Percentiles rank a stretch among this genome's conserved stretches.
Conservation (phyloP, 1,284 basidiomycete genomes). For the Puccinia hordei region DNA sequence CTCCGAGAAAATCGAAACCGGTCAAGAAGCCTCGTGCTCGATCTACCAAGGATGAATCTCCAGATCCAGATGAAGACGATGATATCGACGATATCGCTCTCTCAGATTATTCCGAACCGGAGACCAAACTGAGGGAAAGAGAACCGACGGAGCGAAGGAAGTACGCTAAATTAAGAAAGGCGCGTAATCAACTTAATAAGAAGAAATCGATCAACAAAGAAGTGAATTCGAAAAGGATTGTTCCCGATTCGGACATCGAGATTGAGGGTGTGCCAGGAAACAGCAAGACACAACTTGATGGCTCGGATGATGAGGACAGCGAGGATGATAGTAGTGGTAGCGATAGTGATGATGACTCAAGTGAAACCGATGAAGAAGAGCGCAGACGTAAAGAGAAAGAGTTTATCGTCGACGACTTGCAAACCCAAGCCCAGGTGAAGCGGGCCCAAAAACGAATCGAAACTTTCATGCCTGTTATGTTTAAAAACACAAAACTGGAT, state of each 20-base stretch:
- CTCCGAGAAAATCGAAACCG: neutral
- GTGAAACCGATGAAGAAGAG: constrained; percentile 42
- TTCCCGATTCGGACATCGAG: constrained; percentile 44
- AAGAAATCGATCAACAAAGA: constrained; percentile 30
- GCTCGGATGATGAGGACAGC: neutral
- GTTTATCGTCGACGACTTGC: constrained; percentile 45
- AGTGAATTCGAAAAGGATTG: constrained; percentile 31
- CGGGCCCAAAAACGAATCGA: constrained; percentile 19
- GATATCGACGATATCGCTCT: constrained; percentile 24
- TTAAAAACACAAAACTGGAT: neutral
- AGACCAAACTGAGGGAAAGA: constrained; percentile 26
- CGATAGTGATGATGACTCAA: constrained; percentile 2
- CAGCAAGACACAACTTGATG: neutral
- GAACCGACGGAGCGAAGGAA: neutral
- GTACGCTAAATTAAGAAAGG: constrained; percentile 19
- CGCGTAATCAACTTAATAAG: neutral
- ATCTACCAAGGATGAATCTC: constrained; percentile 10
- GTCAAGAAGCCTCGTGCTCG: neutral
- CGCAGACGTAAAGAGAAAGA: neutral
- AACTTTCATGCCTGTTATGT: constrained; percentile 11
- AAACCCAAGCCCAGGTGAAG: neutral
- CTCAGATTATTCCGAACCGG: constrained; percentile 40
- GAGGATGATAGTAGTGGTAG: constrained; percentile 6
- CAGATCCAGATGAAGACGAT: constrained; percentile 21
- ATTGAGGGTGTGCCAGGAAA: neutral